phyloP scores from a whole-genome alignment of 2,329 filamentous ascomycete genomes.

The Zopfia rhizophila region DNA sequence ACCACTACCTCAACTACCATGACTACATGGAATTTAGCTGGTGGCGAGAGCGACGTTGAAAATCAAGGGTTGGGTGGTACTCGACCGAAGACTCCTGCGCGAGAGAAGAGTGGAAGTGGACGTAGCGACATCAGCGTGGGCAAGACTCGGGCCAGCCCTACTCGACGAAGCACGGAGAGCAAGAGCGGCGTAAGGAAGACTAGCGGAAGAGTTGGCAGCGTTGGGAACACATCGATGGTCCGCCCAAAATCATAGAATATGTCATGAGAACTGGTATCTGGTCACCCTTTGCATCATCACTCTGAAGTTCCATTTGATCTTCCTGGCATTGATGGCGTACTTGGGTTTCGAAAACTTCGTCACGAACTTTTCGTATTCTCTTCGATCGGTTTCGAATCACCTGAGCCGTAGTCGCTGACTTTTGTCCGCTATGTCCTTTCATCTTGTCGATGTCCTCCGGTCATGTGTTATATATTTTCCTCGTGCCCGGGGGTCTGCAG shows the following conservation, averaged over 20 bases:
- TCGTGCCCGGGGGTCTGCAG: conserved; percentile 24
- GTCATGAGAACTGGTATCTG: conserved; percentile 15
- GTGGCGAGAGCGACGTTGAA: conserved; percentile 59
- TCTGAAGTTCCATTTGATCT: no score
- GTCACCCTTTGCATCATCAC: conserved; percentile 25
- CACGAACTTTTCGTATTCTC: conserved; percentile 16
- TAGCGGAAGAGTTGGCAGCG: conserved; percentile 61
- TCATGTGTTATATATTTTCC: conserved; percentile 10
- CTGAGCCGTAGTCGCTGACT: conserved; percentile 5
- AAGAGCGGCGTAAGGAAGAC: conserved; percentile 63
- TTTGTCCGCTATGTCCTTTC: neutral
- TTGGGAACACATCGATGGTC: conserved; percentile 44
- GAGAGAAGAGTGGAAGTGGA: conserved; percentile 54
- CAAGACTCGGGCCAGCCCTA: conserved; percentile 57
- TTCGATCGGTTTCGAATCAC: conserved; percentile 21
- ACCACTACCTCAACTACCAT: conserved; percentile 60
- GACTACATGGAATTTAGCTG: conserved; percentile 41
- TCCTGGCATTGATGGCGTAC: conserved; percentile 36
- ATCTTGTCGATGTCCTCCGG: conserved; percentile 1
- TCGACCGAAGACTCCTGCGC: conserved; percentile 57
- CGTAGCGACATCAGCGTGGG: conserved; percentile 56
- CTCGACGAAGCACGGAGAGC: conserved; percentile 58
- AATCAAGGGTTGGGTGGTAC: conserved; percentile 51
- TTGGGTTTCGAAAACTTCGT: conserved; percentile 17
- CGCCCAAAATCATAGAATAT: conserved; percentile 35